phyloP scores from a whole-genome alignment of 2,329 filamentous ascomycete genomes.

The Aspergillus sp. region DNA sequence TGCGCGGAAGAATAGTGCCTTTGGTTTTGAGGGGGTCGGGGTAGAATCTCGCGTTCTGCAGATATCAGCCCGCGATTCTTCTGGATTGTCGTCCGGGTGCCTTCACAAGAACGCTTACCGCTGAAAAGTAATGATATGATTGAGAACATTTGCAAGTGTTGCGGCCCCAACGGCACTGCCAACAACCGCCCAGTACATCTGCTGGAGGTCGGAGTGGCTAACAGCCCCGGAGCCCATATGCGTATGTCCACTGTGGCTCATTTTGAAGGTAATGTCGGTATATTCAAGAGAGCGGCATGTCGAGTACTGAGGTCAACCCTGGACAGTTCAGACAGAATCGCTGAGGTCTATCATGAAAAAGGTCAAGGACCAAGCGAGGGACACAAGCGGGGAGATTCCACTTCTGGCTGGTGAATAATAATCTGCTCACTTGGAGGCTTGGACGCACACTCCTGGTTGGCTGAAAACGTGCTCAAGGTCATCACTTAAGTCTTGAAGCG shows the following conservation, averaged over 20 bases:
- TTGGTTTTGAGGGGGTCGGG: constrained; percentile 58
- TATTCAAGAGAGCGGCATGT: background rate
- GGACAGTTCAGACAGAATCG: background rate
- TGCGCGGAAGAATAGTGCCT: constrained; percentile 49
- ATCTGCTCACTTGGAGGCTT: constrained; percentile 20
- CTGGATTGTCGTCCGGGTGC: background rate
- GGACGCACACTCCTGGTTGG: background rate
- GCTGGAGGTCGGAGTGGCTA: constrained; percentile 52
- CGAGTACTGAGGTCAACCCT: background rate
- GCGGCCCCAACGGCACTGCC: constrained; percentile 43
- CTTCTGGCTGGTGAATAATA: constrained; percentile 14
- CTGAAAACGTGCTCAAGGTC: constrained; percentile 26
- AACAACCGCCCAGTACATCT: constrained; percentile 59
- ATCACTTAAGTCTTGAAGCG: background rate
- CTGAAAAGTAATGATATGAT: constrained; percentile 55
- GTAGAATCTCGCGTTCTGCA: constrained; percentile 51
- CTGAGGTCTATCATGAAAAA: background rate
- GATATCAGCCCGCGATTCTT: constrained; percentile 4
- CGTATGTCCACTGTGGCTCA: constrained; percentile 37
- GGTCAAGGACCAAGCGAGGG: background rate
- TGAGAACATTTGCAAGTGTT: constrained; percentile 47
- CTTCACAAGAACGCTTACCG: constrained; percentile 42
- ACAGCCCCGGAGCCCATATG: constrained; percentile 50
- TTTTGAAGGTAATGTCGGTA: constrained; percentile 27
- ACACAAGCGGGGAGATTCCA: background rate